Conservation (phyloP, 2,329 filamentous ascomycete genomes). For the Diaporthe caulivora region DNA sequence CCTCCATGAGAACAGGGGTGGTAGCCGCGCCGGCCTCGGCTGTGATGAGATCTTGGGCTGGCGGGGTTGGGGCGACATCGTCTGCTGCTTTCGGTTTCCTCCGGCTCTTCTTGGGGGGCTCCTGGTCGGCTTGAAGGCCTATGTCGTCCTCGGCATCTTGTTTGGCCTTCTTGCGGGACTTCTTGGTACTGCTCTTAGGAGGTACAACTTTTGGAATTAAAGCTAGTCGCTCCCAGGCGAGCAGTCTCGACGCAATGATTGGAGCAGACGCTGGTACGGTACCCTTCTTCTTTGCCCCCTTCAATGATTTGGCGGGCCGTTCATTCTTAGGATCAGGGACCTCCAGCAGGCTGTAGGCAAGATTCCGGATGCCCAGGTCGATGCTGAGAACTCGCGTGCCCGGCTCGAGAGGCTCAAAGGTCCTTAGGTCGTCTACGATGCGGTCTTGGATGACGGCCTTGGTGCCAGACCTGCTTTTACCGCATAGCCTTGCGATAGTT, state of each 20-base stretch:
- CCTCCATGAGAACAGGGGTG: conserved; percentile 39
- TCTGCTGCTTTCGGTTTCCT: conserved; percentile 17
- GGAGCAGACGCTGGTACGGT: conserved; percentile 46
- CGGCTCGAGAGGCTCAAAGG: conserved; percentile 41
- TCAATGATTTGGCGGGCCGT: not conserved
- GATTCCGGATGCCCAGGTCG: conserved; percentile 86
- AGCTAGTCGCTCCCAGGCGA: conserved; percentile 45
- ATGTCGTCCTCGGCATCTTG: not conserved
- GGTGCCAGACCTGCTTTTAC: conserved; percentile 56
- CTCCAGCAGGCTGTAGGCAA: conserved; percentile 77
- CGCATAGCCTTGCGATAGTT: conserved; percentile 34
- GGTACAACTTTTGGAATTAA: conserved; percentile 40
- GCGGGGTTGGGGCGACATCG: not conserved
- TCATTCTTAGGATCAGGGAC: not conserved
- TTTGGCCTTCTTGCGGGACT: not conserved
- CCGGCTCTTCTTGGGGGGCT: not conserved
- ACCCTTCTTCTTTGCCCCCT: not conserved
- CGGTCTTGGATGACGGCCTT: conserved; percentile 68
- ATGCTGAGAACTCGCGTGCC: conserved; percentile 76
- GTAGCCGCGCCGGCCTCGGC: conserved; percentile 6
- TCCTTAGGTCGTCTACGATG: conserved; percentile 55
- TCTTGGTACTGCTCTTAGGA: not conserved
- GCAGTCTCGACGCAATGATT: conserved; percentile 36
- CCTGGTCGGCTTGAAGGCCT: not conserved
- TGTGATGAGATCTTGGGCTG: not conserved